A percentile compares a stretch with the other conserved stretches of the same genome.
Conservation (phyloP, 164 flowering plant genomes). For the Piper betle region DNA sequence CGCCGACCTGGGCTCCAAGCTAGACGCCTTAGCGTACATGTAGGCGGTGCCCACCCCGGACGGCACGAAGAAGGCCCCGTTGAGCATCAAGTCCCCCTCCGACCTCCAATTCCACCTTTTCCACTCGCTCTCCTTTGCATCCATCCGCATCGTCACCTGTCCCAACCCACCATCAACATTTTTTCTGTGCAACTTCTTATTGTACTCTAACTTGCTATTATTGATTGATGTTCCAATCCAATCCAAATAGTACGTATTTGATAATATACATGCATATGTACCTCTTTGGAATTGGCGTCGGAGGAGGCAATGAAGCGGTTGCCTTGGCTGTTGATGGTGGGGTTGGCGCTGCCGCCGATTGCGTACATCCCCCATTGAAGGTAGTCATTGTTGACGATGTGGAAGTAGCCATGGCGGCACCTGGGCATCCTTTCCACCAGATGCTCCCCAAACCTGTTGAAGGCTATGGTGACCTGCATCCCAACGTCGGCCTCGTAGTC, state of each 20-base stretch:
- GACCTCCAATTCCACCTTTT: conserved; percentile 74
- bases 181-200: not conserved
- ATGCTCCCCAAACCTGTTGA: conserved; percentile 59
- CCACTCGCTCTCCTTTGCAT: conserved; percentile 54
- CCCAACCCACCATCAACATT: not conserved
- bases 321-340: conserved; percentile 73
- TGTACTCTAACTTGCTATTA: not conserved
- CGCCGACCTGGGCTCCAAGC: conserved; percentile 54
- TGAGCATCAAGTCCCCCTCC: conserved; percentile 65
- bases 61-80: conserved; percentile 86
- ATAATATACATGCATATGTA: no score
- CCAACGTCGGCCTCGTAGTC: conserved; percentile 34
- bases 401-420: conserved; percentile 64
- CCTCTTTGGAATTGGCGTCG: conserved; percentile 46
- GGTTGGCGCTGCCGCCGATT: conserved; percentile 71
- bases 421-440: conserved; percentile 77
- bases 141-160: conserved; percentile 83
- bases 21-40: conserved; percentile 45
- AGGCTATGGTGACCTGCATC: conserved; percentile 73
- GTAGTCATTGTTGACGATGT: conserved; percentile 71
- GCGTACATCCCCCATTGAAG: conserved; percentile 77
- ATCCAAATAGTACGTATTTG: no score
- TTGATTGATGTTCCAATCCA: no score
- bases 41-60: conserved; percentile 45
- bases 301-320: conserved; percentile 67